Evolutionary conservation across 1,139 yeast species (phyloP).

Genomic region (Diutina catenulata): DNA sequence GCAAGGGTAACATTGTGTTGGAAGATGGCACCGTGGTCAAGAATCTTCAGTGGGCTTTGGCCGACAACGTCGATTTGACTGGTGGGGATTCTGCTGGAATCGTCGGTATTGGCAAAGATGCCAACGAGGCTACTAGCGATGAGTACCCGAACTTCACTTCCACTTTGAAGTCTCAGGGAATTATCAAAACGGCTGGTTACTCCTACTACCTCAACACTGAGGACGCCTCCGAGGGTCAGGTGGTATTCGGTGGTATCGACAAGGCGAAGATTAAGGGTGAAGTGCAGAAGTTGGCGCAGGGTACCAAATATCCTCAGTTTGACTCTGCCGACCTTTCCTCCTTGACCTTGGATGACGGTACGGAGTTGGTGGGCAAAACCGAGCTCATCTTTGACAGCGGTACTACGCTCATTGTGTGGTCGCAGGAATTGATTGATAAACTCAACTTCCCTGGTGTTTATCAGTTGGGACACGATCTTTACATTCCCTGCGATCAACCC

Average conservation of each 20-base stretch:
- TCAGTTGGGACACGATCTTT: not conserved
- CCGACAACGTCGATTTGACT: not conserved
- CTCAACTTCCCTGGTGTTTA: not conserved
- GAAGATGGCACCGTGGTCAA: constrained; percentile 5
- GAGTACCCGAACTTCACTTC: not conserved
- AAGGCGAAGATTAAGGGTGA: not conserved
- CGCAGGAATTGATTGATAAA: not conserved
- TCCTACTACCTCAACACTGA: not conserved
- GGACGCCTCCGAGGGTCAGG: not conserved
- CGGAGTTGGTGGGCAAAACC: too few species aligned
- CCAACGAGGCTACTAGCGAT: not conserved
- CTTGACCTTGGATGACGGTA: not conserved
- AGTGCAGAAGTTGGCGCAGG: not conserved
- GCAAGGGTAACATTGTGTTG: constrained; percentile 6
- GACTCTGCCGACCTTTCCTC: not conserved
- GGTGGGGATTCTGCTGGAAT: constrained; percentile 6
- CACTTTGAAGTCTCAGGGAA: not conserved
- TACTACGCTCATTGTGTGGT: not conserved
- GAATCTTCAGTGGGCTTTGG: constrained; percentile 8
- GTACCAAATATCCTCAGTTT: not conserved
- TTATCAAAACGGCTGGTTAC: not conserved
- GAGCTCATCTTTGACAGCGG: not conserved
- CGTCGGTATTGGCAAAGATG: constrained; percentile 7
- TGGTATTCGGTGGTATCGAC: not conserved
- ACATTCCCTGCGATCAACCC: not conserved